phyloP scores from a whole-genome alignment of 768 basidiomycete species.

The Auricularia sp. region DNA sequence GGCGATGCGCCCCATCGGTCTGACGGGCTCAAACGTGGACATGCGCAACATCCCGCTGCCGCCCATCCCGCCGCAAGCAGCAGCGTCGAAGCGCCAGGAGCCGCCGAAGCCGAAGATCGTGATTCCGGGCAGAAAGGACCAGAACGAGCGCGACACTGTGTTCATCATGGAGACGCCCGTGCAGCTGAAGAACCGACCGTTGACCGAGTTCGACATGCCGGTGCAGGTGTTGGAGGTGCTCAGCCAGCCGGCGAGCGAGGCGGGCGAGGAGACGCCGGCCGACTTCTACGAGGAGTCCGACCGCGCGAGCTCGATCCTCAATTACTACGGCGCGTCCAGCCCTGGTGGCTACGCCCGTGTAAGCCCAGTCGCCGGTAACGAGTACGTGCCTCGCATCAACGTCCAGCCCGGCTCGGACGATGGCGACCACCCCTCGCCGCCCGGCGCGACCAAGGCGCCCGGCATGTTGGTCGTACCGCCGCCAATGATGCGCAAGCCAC shows the following conservation, averaged over 20 bases:
- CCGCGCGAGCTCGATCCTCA: neutral
- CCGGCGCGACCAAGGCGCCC: neutral
- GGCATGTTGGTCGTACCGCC: neutral
- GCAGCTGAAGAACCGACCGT: neutral
- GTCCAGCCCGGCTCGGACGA: neutral
- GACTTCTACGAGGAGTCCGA: neutral
- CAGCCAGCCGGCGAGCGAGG: neutral
- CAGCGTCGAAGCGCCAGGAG: neutral
- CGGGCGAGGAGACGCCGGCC: neutral
- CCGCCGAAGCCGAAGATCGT: neutral
- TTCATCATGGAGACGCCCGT: conserved; percentile 1
- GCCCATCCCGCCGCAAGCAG: neutral
- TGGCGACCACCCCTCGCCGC: neutral
- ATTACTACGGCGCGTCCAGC: neutral
- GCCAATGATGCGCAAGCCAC: neutral
- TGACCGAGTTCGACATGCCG: neutral
- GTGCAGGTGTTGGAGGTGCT: neutral
- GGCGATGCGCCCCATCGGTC: neutral
- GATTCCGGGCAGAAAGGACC: neutral
- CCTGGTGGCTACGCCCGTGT: neutral
- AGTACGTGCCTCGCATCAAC: neutral
- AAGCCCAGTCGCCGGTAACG: neutral
- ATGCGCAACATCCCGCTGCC: neutral
- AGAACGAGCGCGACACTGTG: neutral
- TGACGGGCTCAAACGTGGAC: neutral